phyloP scores from a whole-genome alignment of 169 alveolate genomes.

The Plasmodium relictum region DNA sequence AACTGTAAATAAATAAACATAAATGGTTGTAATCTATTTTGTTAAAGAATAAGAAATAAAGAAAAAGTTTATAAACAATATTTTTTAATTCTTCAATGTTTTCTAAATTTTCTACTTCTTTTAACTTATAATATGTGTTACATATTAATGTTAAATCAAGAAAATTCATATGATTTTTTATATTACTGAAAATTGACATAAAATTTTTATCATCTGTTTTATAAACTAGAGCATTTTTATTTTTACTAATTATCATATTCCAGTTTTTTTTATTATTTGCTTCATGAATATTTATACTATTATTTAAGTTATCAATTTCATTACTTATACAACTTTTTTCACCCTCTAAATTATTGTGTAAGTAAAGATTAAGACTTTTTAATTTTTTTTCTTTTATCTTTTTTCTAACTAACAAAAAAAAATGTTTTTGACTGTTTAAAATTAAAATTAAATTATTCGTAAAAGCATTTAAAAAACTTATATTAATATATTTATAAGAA shows the following conservation, averaged over 20 bases:
- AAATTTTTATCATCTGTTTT: background rate
- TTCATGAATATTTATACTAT: background rate
- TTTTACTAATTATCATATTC: too few species aligned
- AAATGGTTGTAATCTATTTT: constrained; percentile 31
- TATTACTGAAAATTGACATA: background rate
- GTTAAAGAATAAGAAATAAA: constrained; percentile 51
- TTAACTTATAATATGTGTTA: constrained; percentile 53
- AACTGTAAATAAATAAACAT: constrained; percentile 54
- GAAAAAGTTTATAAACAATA: constrained; percentile 49
- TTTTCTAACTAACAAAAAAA: constrained; percentile 11
- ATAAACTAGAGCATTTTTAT: background rate
- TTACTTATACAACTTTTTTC: too few species aligned
- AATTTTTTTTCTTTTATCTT: background rate
- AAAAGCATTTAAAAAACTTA: constrained; percentile 36
- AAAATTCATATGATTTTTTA: constrained; percentile 28
- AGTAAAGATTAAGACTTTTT: background rate
- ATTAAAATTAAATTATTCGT: constrained; percentile 38
- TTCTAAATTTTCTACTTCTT: constrained; percentile 6
- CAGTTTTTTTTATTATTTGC: too few species aligned
- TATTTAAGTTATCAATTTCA: constrained; percentile 5
- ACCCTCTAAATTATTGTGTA: background rate
- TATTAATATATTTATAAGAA: constrained; percentile 20
- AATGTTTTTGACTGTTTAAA: constrained; percentile 26
- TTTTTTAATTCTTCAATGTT: constrained; percentile 41
- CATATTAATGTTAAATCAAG: constrained; percentile 65